Conservation (phyloP, 2,329 filamentous ascomycete genomes). For the Lecanicillium sp. region DNA sequence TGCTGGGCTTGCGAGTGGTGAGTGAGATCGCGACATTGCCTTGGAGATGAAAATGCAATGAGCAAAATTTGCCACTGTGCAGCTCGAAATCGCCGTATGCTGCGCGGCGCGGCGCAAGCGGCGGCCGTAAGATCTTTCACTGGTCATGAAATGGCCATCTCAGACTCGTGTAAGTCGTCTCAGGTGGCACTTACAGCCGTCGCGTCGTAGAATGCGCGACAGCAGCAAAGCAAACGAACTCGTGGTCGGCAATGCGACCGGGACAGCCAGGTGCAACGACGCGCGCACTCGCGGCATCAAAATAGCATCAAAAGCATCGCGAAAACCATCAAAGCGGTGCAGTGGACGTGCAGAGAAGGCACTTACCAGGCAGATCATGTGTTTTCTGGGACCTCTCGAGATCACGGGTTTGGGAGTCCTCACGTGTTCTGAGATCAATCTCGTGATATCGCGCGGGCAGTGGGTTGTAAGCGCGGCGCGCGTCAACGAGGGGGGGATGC, state of each 20-base stretch:
- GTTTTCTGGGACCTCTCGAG: conserved; percentile 23
- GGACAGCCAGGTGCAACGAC: conserved; percentile 1
- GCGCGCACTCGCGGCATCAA: conserved; percentile 7
- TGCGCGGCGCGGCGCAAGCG: too few relatives aligned
- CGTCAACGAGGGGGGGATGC: conserved; percentile 8
- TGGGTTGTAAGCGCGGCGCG: conserved; percentile 23
- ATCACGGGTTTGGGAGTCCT: conserved; percentile 35
- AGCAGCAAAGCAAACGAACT: too few relatives aligned
- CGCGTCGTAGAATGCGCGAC: too few relatives aligned
- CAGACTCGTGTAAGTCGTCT: background rate
- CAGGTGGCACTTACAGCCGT: too few relatives aligned
- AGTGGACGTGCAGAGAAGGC: conserved; percentile 8
- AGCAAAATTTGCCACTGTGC: too few relatives aligned
- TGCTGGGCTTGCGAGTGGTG: too few relatives aligned
- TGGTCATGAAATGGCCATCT: background rate
- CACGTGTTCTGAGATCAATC: conserved; percentile 39
- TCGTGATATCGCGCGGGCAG: conserved; percentile 42
- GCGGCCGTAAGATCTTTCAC: too few relatives aligned
- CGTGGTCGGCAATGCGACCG: background rate
- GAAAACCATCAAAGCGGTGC: conserved; percentile 10
- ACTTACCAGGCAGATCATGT: conserved; percentile 41
- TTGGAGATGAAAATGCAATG: too few relatives aligned
- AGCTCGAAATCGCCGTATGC: too few relatives aligned
- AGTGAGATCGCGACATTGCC: too few relatives aligned
- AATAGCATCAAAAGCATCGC: conserved; percentile 4